Evolutionary conservation across 371 early-diverging fungal species (phyloP).

Genomic region (Mortierella sp.): DNA sequence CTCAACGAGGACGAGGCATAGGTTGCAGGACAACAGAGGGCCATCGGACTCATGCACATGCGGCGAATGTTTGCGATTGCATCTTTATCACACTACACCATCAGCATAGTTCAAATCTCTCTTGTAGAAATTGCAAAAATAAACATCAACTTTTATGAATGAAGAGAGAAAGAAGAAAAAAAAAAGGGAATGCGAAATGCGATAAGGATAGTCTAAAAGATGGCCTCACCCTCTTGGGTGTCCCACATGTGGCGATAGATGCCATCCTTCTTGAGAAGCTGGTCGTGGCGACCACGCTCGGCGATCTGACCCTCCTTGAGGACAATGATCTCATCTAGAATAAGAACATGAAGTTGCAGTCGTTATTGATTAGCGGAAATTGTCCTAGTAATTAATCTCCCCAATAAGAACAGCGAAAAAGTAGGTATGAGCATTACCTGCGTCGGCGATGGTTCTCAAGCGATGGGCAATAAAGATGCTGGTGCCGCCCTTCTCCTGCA

Average conservation of each 20-base stretch:
- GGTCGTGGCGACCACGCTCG: slow-evolving; percentile 80
- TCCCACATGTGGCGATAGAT: slow-evolving; percentile 91
- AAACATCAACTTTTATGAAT: not conserved
- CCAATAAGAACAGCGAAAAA: too few relatives aligned
- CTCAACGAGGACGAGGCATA: slow-evolving; percentile 7
- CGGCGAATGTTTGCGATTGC: too few relatives aligned
- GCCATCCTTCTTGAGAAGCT: slow-evolving; percentile 70
- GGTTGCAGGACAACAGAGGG: too few relatives aligned
- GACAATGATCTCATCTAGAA: slow-evolving; percentile 80
- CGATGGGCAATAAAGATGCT: slow-evolving; percentile 88
- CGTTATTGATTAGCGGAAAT: too few relatives aligned
- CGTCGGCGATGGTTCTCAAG: slow-evolving; percentile 82
- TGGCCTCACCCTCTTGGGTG: slow-evolving; percentile 70
- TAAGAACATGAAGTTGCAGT: too few relatives aligned
- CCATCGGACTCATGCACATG: too few relatives aligned
- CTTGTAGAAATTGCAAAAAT: not conserved
- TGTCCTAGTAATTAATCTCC: too few relatives aligned
- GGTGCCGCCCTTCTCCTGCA: slow-evolving; percentile 73
- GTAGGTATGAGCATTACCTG: too few relatives aligned
- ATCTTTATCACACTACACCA: not conserved
- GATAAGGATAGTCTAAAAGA: slow-evolving; percentile 22
- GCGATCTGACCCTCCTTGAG: slow-evolving; percentile 74
- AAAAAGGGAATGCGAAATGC: not conserved
- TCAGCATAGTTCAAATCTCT: not conserved
- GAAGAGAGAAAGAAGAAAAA: not conserved